Conservation (phyloP, 257 asterid species). For the Fraxinus cuspidata region DNA sequence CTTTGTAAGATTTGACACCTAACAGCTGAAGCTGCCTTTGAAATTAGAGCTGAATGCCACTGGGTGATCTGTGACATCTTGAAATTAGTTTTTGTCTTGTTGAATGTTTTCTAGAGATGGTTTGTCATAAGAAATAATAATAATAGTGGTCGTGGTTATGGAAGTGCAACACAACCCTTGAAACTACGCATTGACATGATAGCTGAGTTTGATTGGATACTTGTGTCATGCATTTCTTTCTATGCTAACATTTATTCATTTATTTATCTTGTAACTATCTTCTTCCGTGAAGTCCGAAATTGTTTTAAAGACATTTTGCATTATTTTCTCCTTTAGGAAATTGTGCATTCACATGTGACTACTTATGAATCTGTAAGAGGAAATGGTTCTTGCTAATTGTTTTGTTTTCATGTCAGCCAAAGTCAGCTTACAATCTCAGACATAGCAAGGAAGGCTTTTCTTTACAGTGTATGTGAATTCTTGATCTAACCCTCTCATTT, state of each 20-base stretch:
- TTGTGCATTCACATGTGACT: not conserved
- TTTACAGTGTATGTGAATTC: conserved; percentile 77
- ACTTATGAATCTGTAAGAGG: not conserved
- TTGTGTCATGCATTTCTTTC: not conserved
- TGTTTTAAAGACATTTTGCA: not conserved
- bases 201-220: not conserved
- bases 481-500: conserved; percentile 1
- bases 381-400: conserved; percentile 27
- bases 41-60: not conserved
- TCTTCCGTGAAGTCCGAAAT: not conserved
- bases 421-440: conserved; percentile 93
- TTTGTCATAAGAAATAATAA: not conserved
- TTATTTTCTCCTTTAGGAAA: not conserved
- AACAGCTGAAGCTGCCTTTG: not conserved
- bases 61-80: not conserved
- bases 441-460: conserved; percentile 97
- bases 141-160: not conserved
- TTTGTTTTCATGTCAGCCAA: conserved; percentile 59
- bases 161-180: not conserved
- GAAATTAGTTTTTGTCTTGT: conserved; percentile 4
- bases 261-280: not conserved
- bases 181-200: not conserved
- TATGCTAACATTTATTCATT: not conserved
- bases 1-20: not conserved
- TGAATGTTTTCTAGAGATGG: not conserved